Conservation (phyloP, 1,284 basidiomycete species). For the Polyporus tsugae region DNA sequence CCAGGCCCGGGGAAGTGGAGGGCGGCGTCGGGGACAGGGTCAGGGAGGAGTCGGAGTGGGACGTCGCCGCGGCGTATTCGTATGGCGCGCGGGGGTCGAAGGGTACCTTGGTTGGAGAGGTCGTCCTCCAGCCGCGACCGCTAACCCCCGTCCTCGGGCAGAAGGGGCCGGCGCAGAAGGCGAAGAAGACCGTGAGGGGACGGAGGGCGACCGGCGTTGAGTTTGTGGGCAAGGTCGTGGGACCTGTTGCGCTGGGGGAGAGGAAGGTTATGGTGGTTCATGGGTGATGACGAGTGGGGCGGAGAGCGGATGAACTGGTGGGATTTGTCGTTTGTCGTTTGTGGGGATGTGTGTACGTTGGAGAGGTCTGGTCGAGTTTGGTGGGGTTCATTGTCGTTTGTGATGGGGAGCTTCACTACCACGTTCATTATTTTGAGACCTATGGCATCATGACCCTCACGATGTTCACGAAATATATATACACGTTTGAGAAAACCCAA, state of each 20-base stretch:
- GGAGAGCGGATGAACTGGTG: neutral
- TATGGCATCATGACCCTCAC: neutral
- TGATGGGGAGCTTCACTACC: neutral
- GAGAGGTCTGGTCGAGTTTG: neutral
- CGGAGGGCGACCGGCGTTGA: conserved; percentile 1
- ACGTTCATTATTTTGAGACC: neutral
- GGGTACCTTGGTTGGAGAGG: neutral
- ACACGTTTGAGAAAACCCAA: neutral
- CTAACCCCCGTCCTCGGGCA: neutral
- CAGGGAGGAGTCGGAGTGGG: conserved; percentile 37
- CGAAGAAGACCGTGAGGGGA: conserved; percentile 8
- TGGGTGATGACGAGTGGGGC: neutral
- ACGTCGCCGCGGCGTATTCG: conserved; percentile 38
- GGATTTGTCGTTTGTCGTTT: neutral
- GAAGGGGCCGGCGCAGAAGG: neutral
- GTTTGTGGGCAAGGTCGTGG: neutral
- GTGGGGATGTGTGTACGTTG: neutral
- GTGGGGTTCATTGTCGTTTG: conserved; percentile 5
- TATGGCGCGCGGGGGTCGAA: neutral
- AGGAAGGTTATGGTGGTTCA: conserved; percentile 5
- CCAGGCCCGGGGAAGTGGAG: neutral
- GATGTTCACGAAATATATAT: neutral
- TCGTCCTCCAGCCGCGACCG: neutral
- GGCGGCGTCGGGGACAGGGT: neutral
- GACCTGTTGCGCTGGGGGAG: conserved; percentile 2